Percentiles rank a stretch among this genome's conserved stretches.
These are phyloP conservation scores for Hsuehochloa calcarea DNA, from an alignment of 176 grass and related monocot species.

Conservation along the genomic window DNA sequence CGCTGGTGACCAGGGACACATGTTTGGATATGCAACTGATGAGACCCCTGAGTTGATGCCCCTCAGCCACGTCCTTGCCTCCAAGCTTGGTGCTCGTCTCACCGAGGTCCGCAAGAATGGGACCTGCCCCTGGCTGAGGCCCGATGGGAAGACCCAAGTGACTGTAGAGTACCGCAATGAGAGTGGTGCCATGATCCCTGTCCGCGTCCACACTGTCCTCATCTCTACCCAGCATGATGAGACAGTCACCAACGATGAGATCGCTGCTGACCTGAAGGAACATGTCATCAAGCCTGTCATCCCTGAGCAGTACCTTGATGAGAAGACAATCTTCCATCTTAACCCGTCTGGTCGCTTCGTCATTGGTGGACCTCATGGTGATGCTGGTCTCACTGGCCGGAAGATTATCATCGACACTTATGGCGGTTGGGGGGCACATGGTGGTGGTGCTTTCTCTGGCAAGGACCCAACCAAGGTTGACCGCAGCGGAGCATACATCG, in stretches of 20 bases:
- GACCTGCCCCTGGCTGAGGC: conserved; percentile 52
- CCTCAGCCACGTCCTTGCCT: conserved; percentile 60
- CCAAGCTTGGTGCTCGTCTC: conserved; percentile 53
- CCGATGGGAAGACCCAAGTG: conserved; percentile 59
- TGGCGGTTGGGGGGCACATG: conserved; percentile 55
- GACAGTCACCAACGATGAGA: conserved; percentile 62
- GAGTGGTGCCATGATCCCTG: conserved; percentile 44
- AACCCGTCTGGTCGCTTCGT: conserved; percentile 62
- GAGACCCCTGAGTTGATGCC: conserved; percentile 64
- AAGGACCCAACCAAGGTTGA: conserved; percentile 64
- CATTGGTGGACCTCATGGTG: conserved; percentile 58
- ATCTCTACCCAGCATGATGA: conserved; percentile 66
- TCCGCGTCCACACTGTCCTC: conserved; percentile 51
- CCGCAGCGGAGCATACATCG: conserved; percentile 49
- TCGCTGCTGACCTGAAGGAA: conserved; percentile 56
- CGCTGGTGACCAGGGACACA: conserved; percentile 59
- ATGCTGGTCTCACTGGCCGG: conserved; percentile 57
- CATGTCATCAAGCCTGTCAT: conserved; percentile 60
- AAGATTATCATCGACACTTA: conserved; percentile 68
- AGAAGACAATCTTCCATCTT: conserved; percentile 63
- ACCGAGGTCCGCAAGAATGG: conserved; percentile 61
- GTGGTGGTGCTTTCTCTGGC: conserved; percentile 57
- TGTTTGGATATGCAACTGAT: conserved; percentile 64
- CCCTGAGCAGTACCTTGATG: conserved; percentile 54
- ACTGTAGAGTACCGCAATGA: conserved; percentile 60